Evolutionary conservation across 2,329 filamentous ascomycete genomes (phyloP).

Genomic region (Polytolypa hystricis): DNA sequence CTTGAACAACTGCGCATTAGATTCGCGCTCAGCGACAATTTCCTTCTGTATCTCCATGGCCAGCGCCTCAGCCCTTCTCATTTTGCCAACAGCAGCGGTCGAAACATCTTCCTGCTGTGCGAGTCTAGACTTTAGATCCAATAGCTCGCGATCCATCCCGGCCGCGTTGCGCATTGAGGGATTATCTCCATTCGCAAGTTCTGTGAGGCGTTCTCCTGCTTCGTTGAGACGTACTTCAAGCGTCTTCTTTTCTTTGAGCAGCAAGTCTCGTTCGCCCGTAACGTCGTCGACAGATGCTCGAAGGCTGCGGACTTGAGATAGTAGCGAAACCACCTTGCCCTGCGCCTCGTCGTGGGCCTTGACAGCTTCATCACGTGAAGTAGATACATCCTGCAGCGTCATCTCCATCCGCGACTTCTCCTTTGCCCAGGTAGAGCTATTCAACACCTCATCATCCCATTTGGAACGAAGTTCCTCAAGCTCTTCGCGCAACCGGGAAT

Average conservation of each 20-base stretch:
- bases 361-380: slow-evolving; percentile 87
- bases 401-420: slow-evolving; percentile 88
- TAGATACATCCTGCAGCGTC: slow-evolving; percentile 75
- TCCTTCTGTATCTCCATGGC: slow-evolving; percentile 87
- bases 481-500: slow-evolving; percentile 81
- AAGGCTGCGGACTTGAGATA: slow-evolving; percentile 79
- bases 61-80: slow-evolving; percentile 84
- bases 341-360: slow-evolving; percentile 92
- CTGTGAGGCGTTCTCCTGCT: slow-evolving; percentile 77
- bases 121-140: slow-evolving; percentile 77
- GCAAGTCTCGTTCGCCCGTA: slow-evolving; percentile 69
- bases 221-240: slow-evolving; percentile 77
- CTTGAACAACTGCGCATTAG: slow-evolving; percentile 68
- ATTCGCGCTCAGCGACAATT: slow-evolving; percentile 73
- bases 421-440: slow-evolving; percentile 96
- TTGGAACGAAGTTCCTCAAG: slow-evolving; percentile 88
- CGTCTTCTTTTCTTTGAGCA: slow-evolving; percentile 80
- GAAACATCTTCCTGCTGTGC: slow-evolving; percentile 92
- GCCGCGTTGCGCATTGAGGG: slow-evolving; percentile 85
- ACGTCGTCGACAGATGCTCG: slow-evolving; percentile 78
- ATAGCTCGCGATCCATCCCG: slow-evolving; percentile 73
- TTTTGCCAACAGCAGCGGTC: slow-evolving; percentile 86
- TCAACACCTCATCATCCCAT: slow-evolving; percentile 96
- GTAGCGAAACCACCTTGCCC: slow-evolving; percentile 76
- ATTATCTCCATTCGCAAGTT: slow-evolving; percentile 72